phyloP scores from a whole-genome alignment of 2,329 filamentous ascomycete genomes.

The Tolypocladium inflatum region DNA sequence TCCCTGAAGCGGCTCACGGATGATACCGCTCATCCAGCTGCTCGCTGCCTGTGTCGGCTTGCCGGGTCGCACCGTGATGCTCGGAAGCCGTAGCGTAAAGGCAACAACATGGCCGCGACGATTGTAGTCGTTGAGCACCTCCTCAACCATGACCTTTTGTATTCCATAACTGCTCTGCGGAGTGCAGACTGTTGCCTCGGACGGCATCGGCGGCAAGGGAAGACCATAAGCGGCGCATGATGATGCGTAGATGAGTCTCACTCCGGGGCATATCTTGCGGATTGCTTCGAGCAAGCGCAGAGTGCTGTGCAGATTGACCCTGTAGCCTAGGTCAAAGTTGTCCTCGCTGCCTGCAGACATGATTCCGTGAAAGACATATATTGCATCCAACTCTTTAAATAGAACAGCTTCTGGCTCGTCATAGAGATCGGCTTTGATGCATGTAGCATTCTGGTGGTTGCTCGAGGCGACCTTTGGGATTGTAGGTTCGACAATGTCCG shows the following conservation, averaged over 20 bases:
- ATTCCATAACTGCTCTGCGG: conserved; percentile 51
- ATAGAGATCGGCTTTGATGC: conserved; percentile 15
- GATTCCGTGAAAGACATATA: conserved; percentile 52
- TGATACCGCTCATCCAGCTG: conserved; percentile 52
- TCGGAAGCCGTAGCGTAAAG: conserved; percentile 47
- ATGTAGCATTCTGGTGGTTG: conserved; percentile 15
- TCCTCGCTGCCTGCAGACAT: conserved; percentile 54
- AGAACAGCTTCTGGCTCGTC: conserved; percentile 6
- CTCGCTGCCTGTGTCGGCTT: conserved; percentile 50
- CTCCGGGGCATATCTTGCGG: conserved; percentile 30
- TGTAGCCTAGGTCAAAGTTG: conserved; percentile 42
- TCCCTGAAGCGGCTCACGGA: conserved; percentile 43
- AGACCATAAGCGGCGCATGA: conserved; percentile 50
- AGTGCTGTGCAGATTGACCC: conserved; percentile 48
- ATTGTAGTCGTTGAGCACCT: conserved; percentile 21
- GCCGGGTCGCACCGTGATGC: conserved; percentile 50
- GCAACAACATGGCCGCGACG: conserved; percentile 47
- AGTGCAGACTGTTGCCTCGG: conserved; percentile 33
- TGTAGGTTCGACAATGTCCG: conserved; percentile 44
- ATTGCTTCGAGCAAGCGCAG: conserved; percentile 41
- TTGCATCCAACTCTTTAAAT: conserved; percentile 27
- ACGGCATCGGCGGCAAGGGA: conserved; percentile 33
- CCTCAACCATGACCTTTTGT: conserved; percentile 52
- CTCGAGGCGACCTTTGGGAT: conserved; percentile 28
- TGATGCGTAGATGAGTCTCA: conserved; percentile 47